A percentile compares a stretch with the other conserved stretches of the same genome.
These are phyloP conservation scores for Neocatenulostroma microsporum DNA, from an alignment of 2,329 filamentous ascomycete genomes.

Conservation along the genomic window DNA sequence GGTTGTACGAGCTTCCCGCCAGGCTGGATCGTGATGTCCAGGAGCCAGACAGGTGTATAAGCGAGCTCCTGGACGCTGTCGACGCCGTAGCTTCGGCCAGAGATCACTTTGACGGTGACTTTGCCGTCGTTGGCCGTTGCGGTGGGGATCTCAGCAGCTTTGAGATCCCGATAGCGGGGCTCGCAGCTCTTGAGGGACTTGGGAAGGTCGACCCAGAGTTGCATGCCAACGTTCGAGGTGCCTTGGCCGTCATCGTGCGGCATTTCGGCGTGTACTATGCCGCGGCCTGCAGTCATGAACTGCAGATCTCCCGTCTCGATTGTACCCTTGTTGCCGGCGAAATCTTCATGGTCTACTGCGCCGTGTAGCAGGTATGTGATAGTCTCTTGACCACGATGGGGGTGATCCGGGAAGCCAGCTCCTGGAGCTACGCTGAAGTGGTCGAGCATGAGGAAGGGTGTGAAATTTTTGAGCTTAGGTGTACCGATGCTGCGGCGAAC, in stretches of 20 bases:
- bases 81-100: constrained; percentile 71
- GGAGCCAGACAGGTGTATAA: constrained; percentile 94
- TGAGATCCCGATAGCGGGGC: constrained; percentile 82
- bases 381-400: constrained; percentile 73
- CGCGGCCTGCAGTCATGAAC: constrained; percentile 92
- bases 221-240: constrained; percentile 72
- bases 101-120: constrained; percentile 83
- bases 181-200: constrained; percentile 76
- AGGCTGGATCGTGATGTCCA: constrained; percentile 73
- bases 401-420: constrained; percentile 85
- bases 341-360: constrained; percentile 85
- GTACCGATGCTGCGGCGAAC: constrained; percentile 86
- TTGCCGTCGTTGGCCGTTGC: constrained; percentile 64
- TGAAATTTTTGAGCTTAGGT: constrained; percentile 72
- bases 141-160: constrained; percentile 67
- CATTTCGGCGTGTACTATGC: constrained; percentile 92
- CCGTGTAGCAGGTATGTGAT: constrained; percentile 87
- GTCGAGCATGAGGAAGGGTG: constrained; percentile 93
- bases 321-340: constrained; percentile 75
- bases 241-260: constrained; percentile 70
- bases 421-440: constrained; percentile 72
- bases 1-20: constrained; percentile 70
- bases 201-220: constrained; percentile 93
- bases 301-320: constrained; percentile 84
- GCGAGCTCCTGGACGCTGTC: constrained; percentile 85